These are phyloP conservation scores for Miamiensis avidus DNA, from an alignment of 169 alveolate species.

Conservation along the genomic window DNA sequence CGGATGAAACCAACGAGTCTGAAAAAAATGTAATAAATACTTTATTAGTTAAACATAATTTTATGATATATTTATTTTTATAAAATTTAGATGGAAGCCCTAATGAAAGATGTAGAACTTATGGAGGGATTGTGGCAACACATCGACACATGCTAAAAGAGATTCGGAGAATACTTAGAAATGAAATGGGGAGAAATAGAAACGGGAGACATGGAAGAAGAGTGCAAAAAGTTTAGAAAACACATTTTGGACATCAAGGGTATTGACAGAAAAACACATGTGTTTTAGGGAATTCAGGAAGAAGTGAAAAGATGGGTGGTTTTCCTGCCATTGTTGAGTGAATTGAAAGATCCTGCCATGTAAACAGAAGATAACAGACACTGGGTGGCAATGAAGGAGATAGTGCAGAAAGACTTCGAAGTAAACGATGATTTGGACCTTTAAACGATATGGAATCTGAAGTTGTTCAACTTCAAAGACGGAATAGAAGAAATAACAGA, in stretches of 20 bases:
- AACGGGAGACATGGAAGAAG: constrained; percentile 91
- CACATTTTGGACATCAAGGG: constrained; percentile 79
- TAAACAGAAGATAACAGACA: constrained; percentile 84
- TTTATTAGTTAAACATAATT: too few species aligned
- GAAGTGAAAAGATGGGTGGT: constrained; percentile 88
- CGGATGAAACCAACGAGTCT: constrained; percentile 85
- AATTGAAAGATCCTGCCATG: constrained; percentile 93
- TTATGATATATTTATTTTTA: too few species aligned
- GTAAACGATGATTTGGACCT: constrained; percentile 80
- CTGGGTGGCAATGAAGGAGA: constrained; percentile 90
- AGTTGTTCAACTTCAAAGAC: constrained; percentile 89
- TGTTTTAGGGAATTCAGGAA: constrained; percentile 86
- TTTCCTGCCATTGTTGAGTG: constrained; percentile 91
- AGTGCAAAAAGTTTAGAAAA: constrained; percentile 80
- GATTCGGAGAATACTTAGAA: constrained; percentile 77
- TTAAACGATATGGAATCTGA: constrained; percentile 88
- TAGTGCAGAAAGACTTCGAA: constrained; percentile 71
- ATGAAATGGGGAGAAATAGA: constrained; percentile 84
- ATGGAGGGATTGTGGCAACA: constrained; percentile 90
- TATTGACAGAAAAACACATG: constrained; percentile 90
- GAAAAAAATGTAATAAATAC: constrained; percentile 31
- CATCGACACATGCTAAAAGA: constrained; percentile 72
- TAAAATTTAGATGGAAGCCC: constrained; percentile 81
- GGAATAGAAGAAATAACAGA: constrained; percentile 95
- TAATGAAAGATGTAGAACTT: constrained; percentile 79